Conservation (phyloP, 208 protist species). For the Crithidia fasciculata region DNA sequence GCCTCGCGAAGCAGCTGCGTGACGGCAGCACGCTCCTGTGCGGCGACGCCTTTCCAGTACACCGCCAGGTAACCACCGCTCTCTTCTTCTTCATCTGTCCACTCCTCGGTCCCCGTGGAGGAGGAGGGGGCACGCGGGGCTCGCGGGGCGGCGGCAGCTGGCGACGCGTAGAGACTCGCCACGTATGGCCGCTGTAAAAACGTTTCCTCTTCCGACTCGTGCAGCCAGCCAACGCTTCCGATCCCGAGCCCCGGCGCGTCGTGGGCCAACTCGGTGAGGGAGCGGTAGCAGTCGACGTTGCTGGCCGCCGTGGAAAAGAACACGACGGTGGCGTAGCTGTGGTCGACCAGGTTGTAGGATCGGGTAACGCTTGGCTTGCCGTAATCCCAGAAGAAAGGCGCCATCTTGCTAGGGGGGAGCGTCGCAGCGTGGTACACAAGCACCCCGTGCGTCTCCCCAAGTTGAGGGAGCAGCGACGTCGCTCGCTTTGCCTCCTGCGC, state of each 20-base stretch:
- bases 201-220: slow-evolving; percentile 40
- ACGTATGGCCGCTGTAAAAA: slow-evolving; percentile 64
- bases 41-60: slow-evolving; percentile 41
- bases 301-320: slow-evolving; percentile 42
- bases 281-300: slow-evolving; percentile 34
- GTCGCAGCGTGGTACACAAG: slow-evolving; percentile 38
- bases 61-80: slow-evolving; percentile 45
- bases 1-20: slow-evolving; percentile 20
- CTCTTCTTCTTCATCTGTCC: no score
- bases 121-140: no score
- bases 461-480: slow-evolving; percentile 23
- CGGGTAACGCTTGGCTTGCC: slow-evolving; percentile 34
- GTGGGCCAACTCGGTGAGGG: slow-evolving; percentile 19
- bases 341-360: slow-evolving; percentile 36
- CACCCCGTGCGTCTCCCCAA: slow-evolving; percentile 51
- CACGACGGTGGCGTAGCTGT: slow-evolving; percentile 38
- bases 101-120: no score
- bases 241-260: slow-evolving; percentile 17
- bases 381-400: slow-evolving; percentile 26
- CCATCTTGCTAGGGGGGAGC: slow-evolving; percentile 29
- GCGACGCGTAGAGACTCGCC: slow-evolving; percentile 13
- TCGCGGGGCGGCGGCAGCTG: not conserved
- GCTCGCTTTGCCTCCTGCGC: slow-evolving; percentile 10
- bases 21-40: slow-evolving; percentile 16
- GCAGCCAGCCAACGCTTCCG: slow-evolving; percentile 64